phyloP scores from a whole-genome alignment of 129 eudicot species.

The Pittosporum tobira region DNA sequence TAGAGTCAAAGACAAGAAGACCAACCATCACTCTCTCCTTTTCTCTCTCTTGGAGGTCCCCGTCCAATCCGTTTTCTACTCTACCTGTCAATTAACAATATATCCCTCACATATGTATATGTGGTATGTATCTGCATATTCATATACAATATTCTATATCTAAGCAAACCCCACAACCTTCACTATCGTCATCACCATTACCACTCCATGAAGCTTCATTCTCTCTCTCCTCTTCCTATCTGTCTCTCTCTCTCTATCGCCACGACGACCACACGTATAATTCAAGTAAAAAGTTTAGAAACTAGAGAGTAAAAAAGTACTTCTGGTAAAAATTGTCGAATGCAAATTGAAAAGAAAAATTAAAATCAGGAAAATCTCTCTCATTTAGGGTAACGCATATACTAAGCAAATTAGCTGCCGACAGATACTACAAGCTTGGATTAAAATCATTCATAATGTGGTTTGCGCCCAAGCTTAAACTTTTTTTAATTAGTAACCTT shows the following conservation, averaged over 20 bases:
- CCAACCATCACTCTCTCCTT: conserved; percentile 36
- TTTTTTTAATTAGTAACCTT: background rate
- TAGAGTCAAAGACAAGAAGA: conserved; percentile 69
- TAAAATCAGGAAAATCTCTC: conserved; percentile 6
- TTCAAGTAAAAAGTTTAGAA: conserved; percentile 8
- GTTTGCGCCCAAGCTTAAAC: background rate
- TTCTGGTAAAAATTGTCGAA: too few species aligned
- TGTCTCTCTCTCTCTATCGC: conserved; percentile 10
- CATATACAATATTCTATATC: background rate
- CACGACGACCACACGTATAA: conserved; percentile 9
- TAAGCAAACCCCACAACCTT: conserved; percentile 16
- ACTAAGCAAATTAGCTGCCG: conserved; percentile 16
- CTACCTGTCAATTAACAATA: conserved; percentile 32
- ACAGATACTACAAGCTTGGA: background rate
- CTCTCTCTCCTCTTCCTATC: background rate
- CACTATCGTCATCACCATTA: conserved; percentile 9
- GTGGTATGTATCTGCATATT: background rate
- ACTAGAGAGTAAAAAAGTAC: background rate
- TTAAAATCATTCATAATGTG: conserved; percentile 1
- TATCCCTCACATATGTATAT: conserved; percentile 12
- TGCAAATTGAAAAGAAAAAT: too few species aligned
- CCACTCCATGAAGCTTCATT: conserved; percentile 12
- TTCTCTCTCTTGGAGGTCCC: conserved; percentile 39
- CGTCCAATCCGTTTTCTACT: conserved; percentile 71
- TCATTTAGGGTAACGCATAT: conserved; percentile 2